A percentile compares a stretch with the other conserved stretches of the same genome.
These are phyloP conservation scores for Penicillium soppii DNA, from an alignment of 495 filamentous ascomycete species.

Conservation along the genomic window DNA sequence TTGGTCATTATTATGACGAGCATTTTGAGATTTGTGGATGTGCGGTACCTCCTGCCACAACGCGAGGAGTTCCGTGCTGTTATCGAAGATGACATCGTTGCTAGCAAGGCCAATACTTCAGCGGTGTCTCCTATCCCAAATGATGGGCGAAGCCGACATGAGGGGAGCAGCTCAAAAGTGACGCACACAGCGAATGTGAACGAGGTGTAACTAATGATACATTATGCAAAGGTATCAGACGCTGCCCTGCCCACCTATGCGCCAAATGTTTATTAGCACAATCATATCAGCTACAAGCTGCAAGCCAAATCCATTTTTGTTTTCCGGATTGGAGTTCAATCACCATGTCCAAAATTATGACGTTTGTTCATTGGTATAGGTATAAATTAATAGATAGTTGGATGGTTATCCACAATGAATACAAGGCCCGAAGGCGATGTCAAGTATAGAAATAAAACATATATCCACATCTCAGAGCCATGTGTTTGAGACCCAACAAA, in stretches of 20 bases:
- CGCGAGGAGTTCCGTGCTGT: constrained; percentile 23
- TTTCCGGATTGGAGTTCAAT: no score
- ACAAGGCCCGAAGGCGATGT: neutral
- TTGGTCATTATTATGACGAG: constrained; percentile 33
- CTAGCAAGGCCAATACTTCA: constrained; percentile 11
- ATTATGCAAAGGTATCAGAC: no score
- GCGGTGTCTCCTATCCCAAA: neutral
- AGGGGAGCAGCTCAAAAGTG: neutral
- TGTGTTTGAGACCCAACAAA: neutral
- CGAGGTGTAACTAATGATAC: constrained; percentile 9
- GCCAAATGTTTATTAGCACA: no score
- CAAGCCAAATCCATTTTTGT: no score
- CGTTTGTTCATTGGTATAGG: neutral
- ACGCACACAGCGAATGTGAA: neutral
- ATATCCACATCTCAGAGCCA: neutral
- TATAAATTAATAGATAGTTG: neutral
- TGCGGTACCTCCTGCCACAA: constrained; percentile 26
- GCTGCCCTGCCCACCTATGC: no score
- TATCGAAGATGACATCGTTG: constrained; percentile 15
- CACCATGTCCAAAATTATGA: no score
- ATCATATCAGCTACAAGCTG: no score
- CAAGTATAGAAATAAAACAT: neutral
- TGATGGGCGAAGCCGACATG: neutral
- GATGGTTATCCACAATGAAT: neutral
- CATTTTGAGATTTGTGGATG: constrained; percentile 25